Evolutionary conservation across 2,329 filamentous ascomycete genomes (phyloP).

Genomic region (Xylaria sp.): DNA sequence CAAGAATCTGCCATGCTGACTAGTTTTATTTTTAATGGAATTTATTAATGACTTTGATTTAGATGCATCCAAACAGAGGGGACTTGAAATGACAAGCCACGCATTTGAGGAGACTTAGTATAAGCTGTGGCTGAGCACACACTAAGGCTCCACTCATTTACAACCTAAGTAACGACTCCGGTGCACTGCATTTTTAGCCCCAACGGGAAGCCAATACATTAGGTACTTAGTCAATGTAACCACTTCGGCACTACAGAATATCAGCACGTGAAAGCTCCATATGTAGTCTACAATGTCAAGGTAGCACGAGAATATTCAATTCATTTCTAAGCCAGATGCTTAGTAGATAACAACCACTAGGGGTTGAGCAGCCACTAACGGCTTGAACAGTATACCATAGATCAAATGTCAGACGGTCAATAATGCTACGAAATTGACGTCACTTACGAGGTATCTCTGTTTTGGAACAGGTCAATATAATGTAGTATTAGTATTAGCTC

Average conservation of each 20-base stretch:
- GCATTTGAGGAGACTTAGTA: background rate
- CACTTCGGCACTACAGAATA: background rate
- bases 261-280: background rate
- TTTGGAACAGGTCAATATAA: background rate
- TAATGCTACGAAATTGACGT: background rate
- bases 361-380: background rate
- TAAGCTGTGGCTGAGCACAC: background rate
- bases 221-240: too few species aligned
- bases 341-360: background rate
- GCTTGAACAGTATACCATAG: background rate
- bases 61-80: background rate
- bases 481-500: conserved; percentile 34
- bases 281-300: background rate
- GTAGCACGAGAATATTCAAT: background rate
- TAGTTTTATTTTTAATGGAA: too few species aligned
- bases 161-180: too few species aligned
- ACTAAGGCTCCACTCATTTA: too few species aligned
- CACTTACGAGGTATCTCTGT: too few species aligned
- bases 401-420: background rate
- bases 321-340: background rate
- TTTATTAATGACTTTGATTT: too few species aligned
- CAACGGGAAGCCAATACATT: too few species aligned
- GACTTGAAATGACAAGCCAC: background rate
- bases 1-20: background rate
- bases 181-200: too few species aligned